Conservation (phyloP, 2,329 filamentous ascomycete genomes). For the Diaporthe australafricana region DNA sequence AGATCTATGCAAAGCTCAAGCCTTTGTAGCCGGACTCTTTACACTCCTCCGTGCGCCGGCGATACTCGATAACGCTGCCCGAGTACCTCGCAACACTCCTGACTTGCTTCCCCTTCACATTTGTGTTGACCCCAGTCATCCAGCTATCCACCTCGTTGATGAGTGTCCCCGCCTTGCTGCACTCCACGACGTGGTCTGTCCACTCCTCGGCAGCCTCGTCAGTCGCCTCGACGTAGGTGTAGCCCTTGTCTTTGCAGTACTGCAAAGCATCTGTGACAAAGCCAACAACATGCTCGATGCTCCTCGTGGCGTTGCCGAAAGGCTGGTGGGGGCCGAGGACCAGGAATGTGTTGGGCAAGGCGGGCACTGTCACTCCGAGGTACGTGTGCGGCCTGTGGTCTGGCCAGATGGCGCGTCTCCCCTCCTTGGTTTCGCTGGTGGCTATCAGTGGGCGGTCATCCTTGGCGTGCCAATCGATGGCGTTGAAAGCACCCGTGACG, state of each 20-base stretch:
- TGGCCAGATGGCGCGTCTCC: not conserved
- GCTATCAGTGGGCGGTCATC: conserved; percentile 42
- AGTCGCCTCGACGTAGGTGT: conserved; percentile 30
- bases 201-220: conserved; percentile 31
- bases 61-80: conserved; percentile 33
- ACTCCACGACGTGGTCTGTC: conserved; percentile 34
- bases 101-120: conserved; percentile 18
- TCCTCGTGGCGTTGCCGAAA: conserved; percentile 37
- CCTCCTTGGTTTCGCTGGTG: conserved; percentile 28
- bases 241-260: conserved; percentile 8
- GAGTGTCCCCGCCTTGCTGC: conserved; percentile 33
- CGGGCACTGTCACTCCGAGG: conserved; percentile 36
- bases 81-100: conserved; percentile 35
- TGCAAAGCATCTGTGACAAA: conserved; percentile 23
- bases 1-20: not conserved
- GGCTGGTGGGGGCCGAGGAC: conserved; percentile 39
- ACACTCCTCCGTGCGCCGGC: conserved; percentile 29
- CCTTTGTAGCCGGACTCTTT: conserved; percentile 2
- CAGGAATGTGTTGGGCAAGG: conserved; percentile 37
- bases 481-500: conserved; percentile 39
- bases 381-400: conserved; percentile 36
- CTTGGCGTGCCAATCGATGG: conserved; percentile 31
- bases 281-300: conserved; percentile 35
- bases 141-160: conserved; percentile 38
- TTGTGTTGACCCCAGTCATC: conserved; percentile 38